Percentiles rank a stretch among this genome's conserved stretches.
Conservation (phyloP, 192 early-diverging fungal species). For the Coemansia sp. region DNA sequence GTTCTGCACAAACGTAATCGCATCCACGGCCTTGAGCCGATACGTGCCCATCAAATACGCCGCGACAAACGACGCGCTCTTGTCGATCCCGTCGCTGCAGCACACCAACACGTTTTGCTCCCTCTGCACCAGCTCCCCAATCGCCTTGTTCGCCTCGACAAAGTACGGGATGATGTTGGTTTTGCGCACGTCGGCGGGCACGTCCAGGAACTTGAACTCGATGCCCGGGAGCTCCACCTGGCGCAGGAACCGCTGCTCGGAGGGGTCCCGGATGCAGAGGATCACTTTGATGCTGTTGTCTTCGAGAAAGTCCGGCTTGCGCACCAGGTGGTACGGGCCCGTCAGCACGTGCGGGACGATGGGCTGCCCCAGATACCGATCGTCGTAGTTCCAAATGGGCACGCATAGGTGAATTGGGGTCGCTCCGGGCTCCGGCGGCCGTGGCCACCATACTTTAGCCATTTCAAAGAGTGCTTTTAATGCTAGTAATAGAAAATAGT, state of each 20-base stretch:
- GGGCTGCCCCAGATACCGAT: conserved; percentile 38
- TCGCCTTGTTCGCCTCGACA: conserved; percentile 57
- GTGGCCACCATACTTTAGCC: conserved; percentile 27
- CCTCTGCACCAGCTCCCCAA: conserved; percentile 46
- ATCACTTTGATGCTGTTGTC: conserved; percentile 69
- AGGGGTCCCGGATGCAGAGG: conserved; percentile 69
- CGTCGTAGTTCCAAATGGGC: conserved; percentile 36
- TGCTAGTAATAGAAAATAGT: too few relatives aligned
- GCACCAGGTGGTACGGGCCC: conserved; percentile 74
- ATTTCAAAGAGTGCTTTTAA: too few relatives aligned
- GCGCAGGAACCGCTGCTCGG: conserved; percentile 64
- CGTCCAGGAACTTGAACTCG: conserved; percentile 66
- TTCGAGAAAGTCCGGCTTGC: conserved; percentile 58
- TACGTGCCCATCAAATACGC: conserved; percentile 85
- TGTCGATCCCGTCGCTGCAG: conserved; percentile 79
- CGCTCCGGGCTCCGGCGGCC: conserved; percentile 14
- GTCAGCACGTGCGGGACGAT: conserved; percentile 60
- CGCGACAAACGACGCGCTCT: conserved; percentile 82
- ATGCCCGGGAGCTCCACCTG: conserved; percentile 55
- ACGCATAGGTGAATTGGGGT: conserved; percentile 30
- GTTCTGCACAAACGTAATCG: conserved; percentile 83
- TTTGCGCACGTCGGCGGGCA: conserved; percentile 77
- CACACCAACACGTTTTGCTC: conserved; percentile 63
- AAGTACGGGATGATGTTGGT: conserved; percentile 79
- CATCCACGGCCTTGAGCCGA: conserved; percentile 62